phyloP scores from a whole-genome alignment of 176 grass and related monocot genomes.

The Poa pratensis region DNA sequence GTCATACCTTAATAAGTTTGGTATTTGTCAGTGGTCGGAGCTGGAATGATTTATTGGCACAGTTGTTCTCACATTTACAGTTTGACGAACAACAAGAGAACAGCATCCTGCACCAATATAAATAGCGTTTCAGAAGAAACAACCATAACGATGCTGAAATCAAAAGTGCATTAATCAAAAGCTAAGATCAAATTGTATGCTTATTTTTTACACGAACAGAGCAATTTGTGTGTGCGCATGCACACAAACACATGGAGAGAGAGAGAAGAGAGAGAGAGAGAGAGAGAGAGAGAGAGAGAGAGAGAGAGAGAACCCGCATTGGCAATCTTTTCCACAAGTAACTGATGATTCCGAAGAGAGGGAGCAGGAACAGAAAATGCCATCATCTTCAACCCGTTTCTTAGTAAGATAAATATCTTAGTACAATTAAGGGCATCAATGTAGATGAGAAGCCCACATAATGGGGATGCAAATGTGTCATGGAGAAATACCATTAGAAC shows the following conservation, averaged over 20 bases:
- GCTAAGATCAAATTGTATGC: conserved; percentile 23
- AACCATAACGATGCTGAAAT: background rate
- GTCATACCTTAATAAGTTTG: conserved; percentile 74
- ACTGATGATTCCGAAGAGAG: conserved; percentile 56
- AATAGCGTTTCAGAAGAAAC: conserved; percentile 21
- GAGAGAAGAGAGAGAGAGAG: conserved; percentile 1
- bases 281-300: background rate
- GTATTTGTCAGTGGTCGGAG: conserved; percentile 76
- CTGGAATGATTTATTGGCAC: conserved; percentile 92
- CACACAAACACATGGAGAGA: background rate
- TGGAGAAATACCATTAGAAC: background rate
- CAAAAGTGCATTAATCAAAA: conserved; percentile 34
- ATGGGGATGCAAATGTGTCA: background rate
- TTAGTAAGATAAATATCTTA: conserved; percentile 84
- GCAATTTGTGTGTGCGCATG: background rate
- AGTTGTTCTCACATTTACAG: conserved; percentile 76
- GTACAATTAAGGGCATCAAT: conserved; percentile 49
- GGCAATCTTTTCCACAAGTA: conserved; percentile 79
- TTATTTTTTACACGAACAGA: background rate
- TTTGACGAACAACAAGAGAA: conserved; percentile 91
- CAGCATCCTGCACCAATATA: conserved; percentile 76
- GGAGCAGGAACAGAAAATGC: conserved; percentile 80
- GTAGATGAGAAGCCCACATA: background rate
- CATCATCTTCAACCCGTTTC: conserved; percentile 84
- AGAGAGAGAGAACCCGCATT: conserved; percentile 67